Base-by-base conservation (phyloP, 768 basidiomycete species). In the Lenzites betulinus region DNA sequence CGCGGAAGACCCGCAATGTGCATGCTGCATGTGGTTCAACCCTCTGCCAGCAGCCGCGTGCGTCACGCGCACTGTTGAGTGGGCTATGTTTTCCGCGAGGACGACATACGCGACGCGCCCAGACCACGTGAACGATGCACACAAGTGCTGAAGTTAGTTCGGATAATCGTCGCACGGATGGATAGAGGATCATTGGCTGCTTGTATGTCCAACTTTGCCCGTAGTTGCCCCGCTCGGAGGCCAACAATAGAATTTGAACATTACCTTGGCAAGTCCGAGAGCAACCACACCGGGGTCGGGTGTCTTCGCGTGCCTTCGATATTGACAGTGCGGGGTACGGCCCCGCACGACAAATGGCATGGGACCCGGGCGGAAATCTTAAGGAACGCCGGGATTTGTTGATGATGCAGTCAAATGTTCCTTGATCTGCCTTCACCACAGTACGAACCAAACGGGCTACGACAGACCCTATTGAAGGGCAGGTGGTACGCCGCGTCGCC, bases 321-420 rank as follows among this genome's bases (percentile, higher is more conserved):
- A 13, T 18, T 39, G 48, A 30, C 15, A 33, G 39, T 42, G 30
- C 56, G 56, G 56, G 46, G 35, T 9, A 35, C 15, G n/a, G 36
- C 47, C 8, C 13, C 41, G 13, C 23, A 6, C n/a, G 35, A 11
- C 1, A 16, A 26, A 18, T 41, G 26, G 36, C 56, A 58, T 58
- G 56, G 26, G 56, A 58, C 48, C 39, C 12, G 18, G 16, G 48
- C 56, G 56, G 56, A 58, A 58, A 42, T 58, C 38, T 2, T 20
- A 18, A 58, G 56, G 56, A 58, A 58, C 22, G 30, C 56, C n/a
- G 48, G 20, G 30, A 33, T 2, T 15, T 25, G 28, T 46, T 36
- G 12, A 26, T 33, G 55, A 41, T n/a, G 18, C 13, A 16, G 12
- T 9, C 16, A 49, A n/a, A n/a, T n/a, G n/a, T n/a, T n/a, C n/a